A percentile compares a stretch with the other conserved stretches of the same genome.
phyloP scores from a whole-genome alignment of 148 eudicot genomes.

The Chenopodium quinoa region DNA sequence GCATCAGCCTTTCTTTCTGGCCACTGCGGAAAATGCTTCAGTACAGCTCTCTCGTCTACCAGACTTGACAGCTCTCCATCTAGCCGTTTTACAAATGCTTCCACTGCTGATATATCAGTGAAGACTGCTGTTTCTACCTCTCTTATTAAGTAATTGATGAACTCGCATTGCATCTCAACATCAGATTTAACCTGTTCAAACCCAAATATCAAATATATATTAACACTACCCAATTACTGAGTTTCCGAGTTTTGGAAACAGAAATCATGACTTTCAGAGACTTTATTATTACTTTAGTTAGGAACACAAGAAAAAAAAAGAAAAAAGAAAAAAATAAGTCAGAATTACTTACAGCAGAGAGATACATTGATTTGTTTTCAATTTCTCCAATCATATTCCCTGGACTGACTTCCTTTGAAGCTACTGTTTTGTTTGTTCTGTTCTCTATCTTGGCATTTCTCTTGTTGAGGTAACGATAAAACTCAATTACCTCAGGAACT shows the following conservation, averaged over 20 bases:
- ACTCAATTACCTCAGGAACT: conserved; percentile 76
- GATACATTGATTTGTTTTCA: conserved; percentile 73
- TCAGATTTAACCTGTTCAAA: conserved; percentile 63
- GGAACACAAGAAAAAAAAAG: too few relatives aligned
- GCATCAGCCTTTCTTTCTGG: conserved; percentile 87
- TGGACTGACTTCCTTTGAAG: conserved; percentile 28
- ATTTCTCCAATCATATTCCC: conserved; percentile 91
- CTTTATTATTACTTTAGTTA: too few relatives aligned
- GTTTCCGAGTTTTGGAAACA: too few relatives aligned
- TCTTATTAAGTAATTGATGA: conserved; percentile 40
- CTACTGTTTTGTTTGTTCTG: conserved; percentile 22
- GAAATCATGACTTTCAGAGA: too few relatives aligned
- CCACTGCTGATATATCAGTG: conserved; percentile 57
- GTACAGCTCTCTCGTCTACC: conserved; percentile 86
- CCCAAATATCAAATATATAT: background rate
- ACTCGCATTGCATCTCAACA: conserved; percentile 66
- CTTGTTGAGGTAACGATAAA: conserved; percentile 66
- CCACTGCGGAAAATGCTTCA: conserved; percentile 82
- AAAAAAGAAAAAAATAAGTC: too few relatives aligned
- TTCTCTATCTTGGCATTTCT: conserved; percentile 47
- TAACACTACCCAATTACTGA: background rate
- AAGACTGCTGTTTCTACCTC: conserved; percentile 62
- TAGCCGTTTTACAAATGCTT: conserved; percentile 71
- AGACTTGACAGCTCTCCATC: conserved; percentile 68
- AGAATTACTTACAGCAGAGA: conserved; percentile 62